Base-by-base conservation (phyloP, 176 grass and related monocot genomes). In the Calamus simplicifolius region DNA sequence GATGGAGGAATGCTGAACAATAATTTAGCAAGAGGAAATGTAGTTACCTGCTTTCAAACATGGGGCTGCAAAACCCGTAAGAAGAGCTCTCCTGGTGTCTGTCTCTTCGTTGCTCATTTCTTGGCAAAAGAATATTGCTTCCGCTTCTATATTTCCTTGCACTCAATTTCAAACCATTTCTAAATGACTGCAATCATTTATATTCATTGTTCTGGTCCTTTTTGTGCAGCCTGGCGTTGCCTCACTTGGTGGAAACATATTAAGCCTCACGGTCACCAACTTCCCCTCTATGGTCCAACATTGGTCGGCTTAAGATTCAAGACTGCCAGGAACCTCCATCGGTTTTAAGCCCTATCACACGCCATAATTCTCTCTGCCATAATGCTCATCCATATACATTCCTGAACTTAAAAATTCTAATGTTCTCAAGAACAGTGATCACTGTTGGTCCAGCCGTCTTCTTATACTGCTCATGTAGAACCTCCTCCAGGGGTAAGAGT, bases 31-130 rank as follows among this genome's bases (percentile, higher is more conserved):
- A 75, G 75, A 73, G 93, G 93, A 85, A 97, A 97, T 30, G 81
- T 88, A 55, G 87, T 97, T 31, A 78, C 91, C 18, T 97, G 93
- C 73, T 97, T 97, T 68, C 93, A 97, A 76, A 85, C 93, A 70
- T 52, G 87, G 63, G 73, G 50, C 93, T 54, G 62, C 83, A 27
- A 84, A 97, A 27, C 88, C 87, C 1, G 87, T 97, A 26, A 64
- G 58, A 75, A 92, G 72, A 57, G 79, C 78, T 62, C 80, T 23
- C 21, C 66, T 67, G 93, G 93, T 38, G 66, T 73, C 27, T 87
- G 87, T 29, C 69, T 92, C 29, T 85, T 97, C 30, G 92, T 85
- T 14, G 69, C 81, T 0, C 87, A 97, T 77, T 91, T 90, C 66
- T 57, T 92, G 75, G 88, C 93, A 18, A 92, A 91, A 74, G 87